Conservation (phyloP, 176 grass and related monocot species). For the Pontederia paniculata region DNA sequence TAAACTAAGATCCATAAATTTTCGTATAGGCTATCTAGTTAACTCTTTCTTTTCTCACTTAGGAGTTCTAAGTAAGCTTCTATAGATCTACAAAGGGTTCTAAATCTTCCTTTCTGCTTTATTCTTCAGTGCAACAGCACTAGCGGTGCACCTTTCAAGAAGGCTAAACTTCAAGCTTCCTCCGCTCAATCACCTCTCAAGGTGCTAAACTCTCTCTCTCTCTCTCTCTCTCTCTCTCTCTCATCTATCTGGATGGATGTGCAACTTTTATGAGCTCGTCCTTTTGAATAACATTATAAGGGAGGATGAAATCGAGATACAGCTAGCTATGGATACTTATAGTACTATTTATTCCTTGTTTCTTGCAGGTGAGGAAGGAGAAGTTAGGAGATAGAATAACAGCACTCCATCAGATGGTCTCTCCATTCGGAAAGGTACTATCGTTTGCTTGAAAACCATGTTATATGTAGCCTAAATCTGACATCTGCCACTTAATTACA, state of each 20-base stretch:
- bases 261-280: no score
- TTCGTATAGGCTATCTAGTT: no score
- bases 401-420: constrained; percentile 9
- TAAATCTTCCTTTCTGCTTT: background rate
- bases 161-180: constrained; percentile 77
- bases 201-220: constrained; percentile 14
- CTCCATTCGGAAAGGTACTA: constrained; percentile 11
- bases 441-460: background rate
- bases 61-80: no score
- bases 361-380: constrained; percentile 7
- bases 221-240: constrained; percentile 1
- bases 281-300: background rate
- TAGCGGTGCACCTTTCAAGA: constrained; percentile 67
- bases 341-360: background rate
- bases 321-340: background rate
- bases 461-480: background rate
- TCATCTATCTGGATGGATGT: background rate
- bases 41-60: no score
- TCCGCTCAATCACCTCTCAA: constrained; percentile 75
- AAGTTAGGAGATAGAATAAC: constrained; percentile 9
- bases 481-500: background rate
- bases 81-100: no score
- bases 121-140: constrained; percentile 50
- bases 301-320: background rate
- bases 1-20: no score